Conservation (phyloP, 2,329 filamentous ascomycete genomes). For the Trichoderma breve region DNA sequence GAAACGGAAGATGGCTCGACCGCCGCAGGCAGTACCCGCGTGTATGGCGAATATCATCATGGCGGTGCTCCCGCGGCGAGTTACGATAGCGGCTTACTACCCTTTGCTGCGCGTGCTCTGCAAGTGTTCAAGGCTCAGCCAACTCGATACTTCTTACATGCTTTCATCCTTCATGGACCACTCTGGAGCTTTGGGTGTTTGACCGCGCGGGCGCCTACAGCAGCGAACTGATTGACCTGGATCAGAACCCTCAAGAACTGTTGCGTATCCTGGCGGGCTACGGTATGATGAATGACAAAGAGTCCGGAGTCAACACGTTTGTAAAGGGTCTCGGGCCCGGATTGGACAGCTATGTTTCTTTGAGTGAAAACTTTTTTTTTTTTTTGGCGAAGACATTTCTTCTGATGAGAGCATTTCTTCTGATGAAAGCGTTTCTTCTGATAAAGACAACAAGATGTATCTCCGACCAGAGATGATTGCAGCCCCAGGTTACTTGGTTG, state of each 20-base stretch:
- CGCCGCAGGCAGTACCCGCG: background rate
- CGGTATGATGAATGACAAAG: background rate
- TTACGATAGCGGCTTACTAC: no score
- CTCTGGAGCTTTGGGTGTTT: background rate
- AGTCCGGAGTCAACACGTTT: background rate
- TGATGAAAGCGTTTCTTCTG: background rate
- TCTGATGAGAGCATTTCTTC: background rate
- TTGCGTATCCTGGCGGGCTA: background rate
- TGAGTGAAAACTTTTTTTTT: background rate
- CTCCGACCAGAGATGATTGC: background rate
- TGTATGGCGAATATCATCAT: background rate
- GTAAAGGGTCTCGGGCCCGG: accelerated
- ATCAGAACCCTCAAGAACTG: background rate
- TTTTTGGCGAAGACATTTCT: background rate
- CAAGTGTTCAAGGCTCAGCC: background rate
- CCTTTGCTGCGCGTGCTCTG: background rate
- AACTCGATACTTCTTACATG: background rate
- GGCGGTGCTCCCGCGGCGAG: background rate
- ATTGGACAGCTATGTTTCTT: background rate
- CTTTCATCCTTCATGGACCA: background rate
- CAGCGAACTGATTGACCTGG: accelerated
- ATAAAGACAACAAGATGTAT: background rate
- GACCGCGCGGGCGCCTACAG: background rate
- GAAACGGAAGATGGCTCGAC: background rate
- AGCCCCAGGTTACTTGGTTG: background rate